These are phyloP conservation scores for Podaxis rugospora DNA, from an alignment of 768 basidiomycete genomes.

Conservation along the genomic window DNA sequence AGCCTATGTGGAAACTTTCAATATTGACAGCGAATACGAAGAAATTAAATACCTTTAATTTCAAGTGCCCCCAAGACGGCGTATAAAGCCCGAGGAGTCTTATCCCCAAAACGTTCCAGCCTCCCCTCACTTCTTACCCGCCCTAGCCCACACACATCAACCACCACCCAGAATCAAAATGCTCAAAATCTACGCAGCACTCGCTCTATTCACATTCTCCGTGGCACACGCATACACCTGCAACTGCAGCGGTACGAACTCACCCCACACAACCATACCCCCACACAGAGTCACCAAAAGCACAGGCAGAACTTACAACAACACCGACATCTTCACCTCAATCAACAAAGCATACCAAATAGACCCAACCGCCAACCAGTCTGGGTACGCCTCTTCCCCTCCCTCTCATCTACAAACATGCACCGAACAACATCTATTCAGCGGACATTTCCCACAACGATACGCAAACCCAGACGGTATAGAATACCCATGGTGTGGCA, in stretches of 20 bases:
- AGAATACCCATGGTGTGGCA: slow-evolving; percentile 1
- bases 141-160: not conserved
- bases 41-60: not conserved
- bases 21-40: too few species aligned
- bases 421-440: not conserved
- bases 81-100: not conserved
- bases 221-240: not conserved
- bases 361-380: slow-evolving; percentile 2
- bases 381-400: not conserved
- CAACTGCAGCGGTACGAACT: not conserved
- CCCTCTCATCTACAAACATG: too few species aligned
- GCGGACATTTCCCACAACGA: not conserved
- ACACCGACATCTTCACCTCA: not conserved
- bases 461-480: not conserved
- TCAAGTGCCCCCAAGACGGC: not conserved
- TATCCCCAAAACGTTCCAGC: not conserved
- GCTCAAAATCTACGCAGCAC: not conserved
- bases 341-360: slow-evolving; percentile 1
- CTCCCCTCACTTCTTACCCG: not conserved
- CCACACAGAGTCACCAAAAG: not conserved
- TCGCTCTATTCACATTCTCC: not conserved
- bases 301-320: not conserved
- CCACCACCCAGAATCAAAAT: not conserved
- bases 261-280: not conserved
- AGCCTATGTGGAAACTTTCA: too few species aligned